Evolutionary conservation across 345 rosid species (phyloP).

Genomic region (Pistacia atlantica): DNA sequence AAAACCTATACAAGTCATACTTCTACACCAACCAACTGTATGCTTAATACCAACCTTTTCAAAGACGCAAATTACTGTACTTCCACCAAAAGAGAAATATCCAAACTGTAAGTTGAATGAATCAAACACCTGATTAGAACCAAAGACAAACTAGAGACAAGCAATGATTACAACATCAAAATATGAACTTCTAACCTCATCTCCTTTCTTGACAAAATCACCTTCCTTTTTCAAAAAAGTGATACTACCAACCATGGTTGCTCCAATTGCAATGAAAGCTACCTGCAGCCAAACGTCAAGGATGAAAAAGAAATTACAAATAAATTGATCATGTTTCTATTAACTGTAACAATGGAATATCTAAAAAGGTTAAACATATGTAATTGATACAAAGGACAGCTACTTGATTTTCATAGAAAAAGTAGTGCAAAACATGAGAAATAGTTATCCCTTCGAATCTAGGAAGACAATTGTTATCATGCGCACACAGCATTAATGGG

Average conservation of each 20-base stretch:
- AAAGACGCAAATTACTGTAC: conserved; percentile 86
- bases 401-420: background rate
- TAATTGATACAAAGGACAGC: background rate
- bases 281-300: conserved; percentile 48
- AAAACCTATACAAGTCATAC: background rate
- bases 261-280: conserved; percentile 93
- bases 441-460: background rate
- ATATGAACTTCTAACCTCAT: conserved; percentile 53
- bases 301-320: background rate
- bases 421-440: background rate
- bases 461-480: background rate
- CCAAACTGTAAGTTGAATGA: conserved; percentile 60
- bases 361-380: background rate
- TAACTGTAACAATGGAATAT: background rate
- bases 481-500: too few species aligned
- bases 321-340: background rate
- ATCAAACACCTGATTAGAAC: conserved; percentile 10
- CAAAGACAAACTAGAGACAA: background rate
- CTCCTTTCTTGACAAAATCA: conserved; percentile 76
- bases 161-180: background rate
- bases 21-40: background rate
- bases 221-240: conserved; percentile 62
- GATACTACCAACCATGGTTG: conserved; percentile 97
- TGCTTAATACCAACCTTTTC: conserved; percentile 61
- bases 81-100: conserved; percentile 93